Conservation (phyloP, 345 rosid genomes). For the Hibiscus tridactylites region DNA sequence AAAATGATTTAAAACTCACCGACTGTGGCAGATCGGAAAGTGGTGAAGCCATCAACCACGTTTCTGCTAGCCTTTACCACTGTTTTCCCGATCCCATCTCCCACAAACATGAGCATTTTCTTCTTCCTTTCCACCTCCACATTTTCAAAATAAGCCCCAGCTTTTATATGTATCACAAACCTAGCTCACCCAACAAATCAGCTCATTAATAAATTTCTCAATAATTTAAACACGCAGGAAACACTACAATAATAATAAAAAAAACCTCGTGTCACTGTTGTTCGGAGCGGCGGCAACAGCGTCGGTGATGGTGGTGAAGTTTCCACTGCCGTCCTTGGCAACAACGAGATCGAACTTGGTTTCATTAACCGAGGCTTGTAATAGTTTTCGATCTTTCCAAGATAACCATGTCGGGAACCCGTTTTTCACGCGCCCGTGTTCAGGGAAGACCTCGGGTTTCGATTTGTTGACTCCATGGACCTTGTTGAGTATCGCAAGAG, state of each 20-base stretch:
- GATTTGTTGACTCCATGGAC: too few species aligned
- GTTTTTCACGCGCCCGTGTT: too few species aligned
- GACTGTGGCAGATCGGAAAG: conserved; percentile 81
- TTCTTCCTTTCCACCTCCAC: conserved; percentile 59
- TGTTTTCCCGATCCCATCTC: conserved; percentile 79
- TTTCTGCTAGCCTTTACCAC: conserved; percentile 51
- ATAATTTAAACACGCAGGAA: too few species aligned
- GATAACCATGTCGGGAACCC: too few species aligned
- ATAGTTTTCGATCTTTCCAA: too few species aligned
- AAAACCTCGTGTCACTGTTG: conserved; percentile 49
- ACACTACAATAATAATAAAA: too few species aligned
- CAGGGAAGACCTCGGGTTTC: too few species aligned
- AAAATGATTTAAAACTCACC: conserved; percentile 26
- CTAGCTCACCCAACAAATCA: conserved; percentile 15
- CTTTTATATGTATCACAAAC: conserved; percentile 69
- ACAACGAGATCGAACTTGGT: too few species aligned
- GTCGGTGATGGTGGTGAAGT: conserved; percentile 46
- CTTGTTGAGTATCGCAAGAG: too few species aligned
- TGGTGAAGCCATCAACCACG: conserved; percentile 59
- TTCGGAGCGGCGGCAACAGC: conserved; percentile 71
- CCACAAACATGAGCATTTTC: conserved; percentile 55
- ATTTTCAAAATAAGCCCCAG: conserved; percentile 64
- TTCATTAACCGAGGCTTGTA: too few species aligned
- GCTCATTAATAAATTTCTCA: background rate
- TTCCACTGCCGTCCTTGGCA: conserved; percentile 34